Evolutionary conservation across 208 protist species (phyloP), one percentile per base, ranked within the genome.

Genomic region (Phytomonas francai): DNA sequence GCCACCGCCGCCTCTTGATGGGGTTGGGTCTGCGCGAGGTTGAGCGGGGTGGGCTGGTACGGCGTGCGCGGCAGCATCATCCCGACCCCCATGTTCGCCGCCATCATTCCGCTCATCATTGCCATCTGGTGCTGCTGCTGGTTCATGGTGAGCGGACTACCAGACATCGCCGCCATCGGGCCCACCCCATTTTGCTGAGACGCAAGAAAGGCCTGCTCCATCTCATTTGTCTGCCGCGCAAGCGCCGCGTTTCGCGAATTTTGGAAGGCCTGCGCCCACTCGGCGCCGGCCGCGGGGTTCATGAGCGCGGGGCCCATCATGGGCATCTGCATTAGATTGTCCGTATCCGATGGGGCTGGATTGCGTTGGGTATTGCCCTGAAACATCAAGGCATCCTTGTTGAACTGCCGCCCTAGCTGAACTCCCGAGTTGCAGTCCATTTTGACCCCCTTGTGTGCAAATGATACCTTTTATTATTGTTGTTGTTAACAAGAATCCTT

Each of bases 401-500:
- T 72, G 54, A 93, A 74, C 79, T 93, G 82, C 65, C 76, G 83
- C 56, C 82, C 85, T 59, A 93, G 60, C 62, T 86, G 83, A 49
- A 78, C 72, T 2, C 80, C 85, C 1, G 75, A 78, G 58, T 85
- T 85, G 73, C 88, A 91, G 62, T 93, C 85, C 88, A 91, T 91
- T 57, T n/a, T 65, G n/a, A 61, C 28, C 58, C 4, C 9, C 28
- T 69, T 31, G 58, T 32, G 1, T 39, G 22, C 16, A 25, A 28
- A 12, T 32, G 19, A 31, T 64, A 54, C 30, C 61, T 22, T 22
- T 36, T 3, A 31, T 64, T 32, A 31, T 63, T 22, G 7, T 31
- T 64, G 29, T 19, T 70, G 0, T 63, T 70, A 12, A 58, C 16
- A 7, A 63, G 33, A 62, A 64, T n/a, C 2, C 42, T 61, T 67